Evolutionary conservation across 2,329 filamentous ascomycete species (phyloP), one percentile per base, ranked within the genome.

Genomic region (Phoma herbarum): DNA sequence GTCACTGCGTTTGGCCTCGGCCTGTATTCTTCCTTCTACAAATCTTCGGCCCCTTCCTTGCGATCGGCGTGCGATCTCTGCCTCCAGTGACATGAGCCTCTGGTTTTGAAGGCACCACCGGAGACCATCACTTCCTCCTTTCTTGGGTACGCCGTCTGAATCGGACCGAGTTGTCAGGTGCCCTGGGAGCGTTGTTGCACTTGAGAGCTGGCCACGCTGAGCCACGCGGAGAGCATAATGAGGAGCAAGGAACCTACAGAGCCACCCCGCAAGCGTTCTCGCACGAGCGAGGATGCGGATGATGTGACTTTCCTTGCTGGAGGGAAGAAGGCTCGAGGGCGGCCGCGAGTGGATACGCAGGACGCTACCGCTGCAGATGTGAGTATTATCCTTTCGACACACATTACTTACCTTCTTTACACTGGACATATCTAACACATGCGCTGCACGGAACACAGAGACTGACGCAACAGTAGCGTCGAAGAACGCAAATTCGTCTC

Each of bases 401-500:
- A 28, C 3, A 16, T 18, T 20, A 16, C 25, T 45, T 18, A 12
- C 11, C 18, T 33, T 29, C 18, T 4, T 10, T 43, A 14, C 8
- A 16, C 41, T 43, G 41, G 6, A 8, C 16, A 12, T 6, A 4
- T 10, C 7, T 10, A 23, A 26, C 16, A 44, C 14, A 28, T 11
- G 11, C 16, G 25, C 28, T 28, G 22, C 22, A 16, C 41, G 14
- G 14, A 35, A 20, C 22, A 35, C 16, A 12, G 10, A 26, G 12
- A 28, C 56, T 59, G 14, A 59, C 12, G 25, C 23, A 16, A 14
- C 45, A 50, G 18, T 28, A 91, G 90, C 89, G 92, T 61, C 89
- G 93, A 51, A 86, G 93, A 53, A 94, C 91, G 5, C 93, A 97
- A 74, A 95, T 97, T 63, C 88, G 93, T 23, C 84, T 94, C 53